Evolutionary conservation across 805 yeast genomes (phyloP).

Genomic region (Candida coleopterorum): DNA sequence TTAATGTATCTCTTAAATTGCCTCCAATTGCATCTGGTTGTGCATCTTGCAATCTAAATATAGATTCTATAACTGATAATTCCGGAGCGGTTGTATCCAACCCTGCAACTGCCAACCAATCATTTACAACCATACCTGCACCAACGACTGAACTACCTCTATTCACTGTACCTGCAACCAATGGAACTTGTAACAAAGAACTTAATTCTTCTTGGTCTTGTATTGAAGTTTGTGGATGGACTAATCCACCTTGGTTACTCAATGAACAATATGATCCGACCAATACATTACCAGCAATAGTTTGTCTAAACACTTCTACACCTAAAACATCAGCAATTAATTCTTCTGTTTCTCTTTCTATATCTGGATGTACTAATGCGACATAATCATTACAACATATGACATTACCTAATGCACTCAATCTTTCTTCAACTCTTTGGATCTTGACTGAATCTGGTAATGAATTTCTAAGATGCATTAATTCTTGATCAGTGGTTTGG

Average conservation of each 20-base stretch:
- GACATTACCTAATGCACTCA: conserved; percentile 95
- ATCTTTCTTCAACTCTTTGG: conserved; percentile 96
- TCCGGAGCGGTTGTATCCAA: conserved; percentile 98
- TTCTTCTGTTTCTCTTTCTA: conserved; percentile 98
- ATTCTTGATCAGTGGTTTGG: conserved; percentile 96
- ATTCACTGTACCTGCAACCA: conserved; percentile 97
- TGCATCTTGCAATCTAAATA: conserved; percentile 88
- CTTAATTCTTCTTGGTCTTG: conserved; percentile 98
- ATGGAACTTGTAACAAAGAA: conserved; percentile 90
- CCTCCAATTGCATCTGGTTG: conserved; percentile 83
- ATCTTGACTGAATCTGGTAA: conserved; percentile 93
- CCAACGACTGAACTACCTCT: conserved; percentile 98
- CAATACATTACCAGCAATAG: conserved; percentile 95
- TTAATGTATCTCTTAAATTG: conserved; percentile 84
- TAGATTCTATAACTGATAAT: conserved; percentile 92
- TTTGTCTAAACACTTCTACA: conserved; percentile 98
- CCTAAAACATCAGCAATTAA: conserved; percentile 96
- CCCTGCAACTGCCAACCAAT: conserved; percentile 96
- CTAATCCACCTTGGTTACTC: conserved; percentile 96
- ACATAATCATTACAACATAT: conserved; percentile 98
- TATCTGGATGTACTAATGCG: conserved; percentile 98
- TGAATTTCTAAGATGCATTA: conserved; percentile 94
- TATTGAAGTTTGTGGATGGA: conserved; percentile 94
- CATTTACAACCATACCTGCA: conserved; percentile 98
- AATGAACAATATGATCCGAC: conserved; percentile 95